Evolutionary conservation across 2,329 filamentous ascomycete genomes (phyloP), one percentile per base, ranked within the genome.

Genomic region (Chaetomium olivaceum): DNA sequence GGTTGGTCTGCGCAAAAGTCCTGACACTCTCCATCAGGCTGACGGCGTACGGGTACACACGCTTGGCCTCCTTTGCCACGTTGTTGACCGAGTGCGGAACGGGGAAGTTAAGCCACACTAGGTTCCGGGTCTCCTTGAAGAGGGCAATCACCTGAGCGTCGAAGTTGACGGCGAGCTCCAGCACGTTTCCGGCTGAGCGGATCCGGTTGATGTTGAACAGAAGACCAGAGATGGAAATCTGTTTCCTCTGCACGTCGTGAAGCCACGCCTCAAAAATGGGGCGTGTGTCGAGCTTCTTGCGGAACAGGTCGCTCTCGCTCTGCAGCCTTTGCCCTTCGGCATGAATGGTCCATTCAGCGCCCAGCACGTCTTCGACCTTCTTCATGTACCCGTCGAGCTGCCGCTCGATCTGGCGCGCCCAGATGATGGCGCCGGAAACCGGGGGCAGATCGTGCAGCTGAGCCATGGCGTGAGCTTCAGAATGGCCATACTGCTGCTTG

Each of bases 21-120:
- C 93, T 87, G n/a, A 98, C 92, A 73, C 93, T 98, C 79, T 99
- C 95, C 93, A 99, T 99, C 71, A 99, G 80, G 74, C 93, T 98
- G 70, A 99, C 93, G 27, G 96, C 95, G 74, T 96, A 99, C 0
- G 95, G 95, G 73, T 99, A 99, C 4, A 99, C 95, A 61, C 95
- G 88, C 79, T 97, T 97, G n/a, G 95, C 96, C 76, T 99, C 95
- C 77, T 98, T 99, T 0, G 96, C 96, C 62, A 97, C 92, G 69
- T 92, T 98, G 78, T 90, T 96, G 74, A 99, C 92, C 16, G 91
- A 89, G 77, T 99, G 95, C 9, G 96, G 96, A 27, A 99, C 92
- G 64, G 92, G 90, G 76, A 93, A 99, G 70, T 92, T 95, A 68
- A 97, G 89, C 94, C 95, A 99, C 14, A 92, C 88, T 52, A 99